Base-by-base conservation (phyloP, 208 protist genomes). In the Vickermania ingenoplastis region DNA sequence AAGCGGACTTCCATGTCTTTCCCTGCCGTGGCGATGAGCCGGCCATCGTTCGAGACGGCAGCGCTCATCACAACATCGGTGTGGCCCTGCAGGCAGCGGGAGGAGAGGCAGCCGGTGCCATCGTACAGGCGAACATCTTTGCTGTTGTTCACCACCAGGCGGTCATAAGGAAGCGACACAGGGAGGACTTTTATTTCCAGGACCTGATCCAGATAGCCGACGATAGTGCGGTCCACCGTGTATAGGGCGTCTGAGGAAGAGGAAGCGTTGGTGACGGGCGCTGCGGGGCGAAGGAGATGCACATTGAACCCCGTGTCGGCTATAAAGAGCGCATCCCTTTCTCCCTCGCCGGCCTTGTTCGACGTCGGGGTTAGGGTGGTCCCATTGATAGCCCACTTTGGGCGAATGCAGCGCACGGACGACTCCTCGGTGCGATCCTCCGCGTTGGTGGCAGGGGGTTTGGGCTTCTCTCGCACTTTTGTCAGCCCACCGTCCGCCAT, bases 191-290 rank as follows among this genome's bases (percentile, higher is more conserved):
- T 83, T 25, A 90, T 63, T 57, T 96, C 90, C 2, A 96, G 56
- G 30, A 96, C 60, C 63, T 96, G 90, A 61, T 93, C 90, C 11
- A 96, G 69, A 27, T 86, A 93, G 36, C 90, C 84, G 11, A 92
- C 78, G 7, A 92, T 49, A n/a, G 83, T 79, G 55, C 26, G 50
- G n/a, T 56, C 27, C 22, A 54, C 28, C 25, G 4, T 48, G 62
- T 91, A 91, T 49, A 59, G 55, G 2, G 49, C 31, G n/a, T n/a
- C n/a, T n/a, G n/a, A n/a, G n/a, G n/a, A n/a, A n/a, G n/a, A n/a
- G n/a, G n/a, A n/a, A n/a, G n/a, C n/a, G 11, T 62, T 66, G 1
- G 41, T 56, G 36, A 31, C 59, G 13, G 21, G 27, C 41, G 59
- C 30, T 21, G 0, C 0, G 29, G 71, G 53, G 23, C 73, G 27